phyloP scores from a whole-genome alignment of 371 early-diverging fungal species.

The Mucor sp. region DNA sequence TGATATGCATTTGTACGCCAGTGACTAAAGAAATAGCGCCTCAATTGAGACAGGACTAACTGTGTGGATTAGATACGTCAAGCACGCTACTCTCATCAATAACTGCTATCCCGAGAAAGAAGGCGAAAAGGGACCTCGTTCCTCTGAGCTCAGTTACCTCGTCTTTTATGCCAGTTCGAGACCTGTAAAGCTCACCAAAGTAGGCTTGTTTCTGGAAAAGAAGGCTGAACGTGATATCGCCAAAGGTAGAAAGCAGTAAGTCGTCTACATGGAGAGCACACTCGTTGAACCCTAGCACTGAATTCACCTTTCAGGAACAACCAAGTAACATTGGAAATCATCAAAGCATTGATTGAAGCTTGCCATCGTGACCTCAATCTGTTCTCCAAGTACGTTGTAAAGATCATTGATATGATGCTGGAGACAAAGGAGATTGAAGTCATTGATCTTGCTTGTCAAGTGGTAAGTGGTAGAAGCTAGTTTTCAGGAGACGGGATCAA shows the following conservation, averaged over 20 bases:
- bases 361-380: conserved; percentile 80
- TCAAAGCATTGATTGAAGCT: conserved; percentile 70
- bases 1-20: conserved; percentile 46
- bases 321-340: conserved; percentile 66
- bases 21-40: background rate
- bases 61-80: conserved; percentile 58
- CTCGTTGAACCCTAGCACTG: background rate
- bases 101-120: conserved; percentile 89
- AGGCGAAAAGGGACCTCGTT: conserved; percentile 79
- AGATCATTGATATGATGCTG: conserved; percentile 56
- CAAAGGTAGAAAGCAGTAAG: conserved; percentile 60
- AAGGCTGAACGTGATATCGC: conserved; percentile 70
- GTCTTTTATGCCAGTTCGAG: conserved; percentile 88
- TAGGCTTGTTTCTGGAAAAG: conserved; percentile 83
- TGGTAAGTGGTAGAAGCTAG: conserved; percentile 31
- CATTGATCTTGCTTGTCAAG: conserved; percentile 55
- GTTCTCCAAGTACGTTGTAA: conserved; percentile 76
- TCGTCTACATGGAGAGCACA: background rate
- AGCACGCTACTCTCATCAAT: conserved; percentile 91
- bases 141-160: conserved; percentile 86
- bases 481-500: background rate
- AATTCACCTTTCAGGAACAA: conserved; percentile 31
- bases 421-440: conserved; percentile 56
- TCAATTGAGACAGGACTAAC: background rate
- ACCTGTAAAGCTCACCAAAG: conserved; percentile 92